Conservation (phyloP, 352 stramenopile genomes). For the Phytophthora boehmeriae region DNA sequence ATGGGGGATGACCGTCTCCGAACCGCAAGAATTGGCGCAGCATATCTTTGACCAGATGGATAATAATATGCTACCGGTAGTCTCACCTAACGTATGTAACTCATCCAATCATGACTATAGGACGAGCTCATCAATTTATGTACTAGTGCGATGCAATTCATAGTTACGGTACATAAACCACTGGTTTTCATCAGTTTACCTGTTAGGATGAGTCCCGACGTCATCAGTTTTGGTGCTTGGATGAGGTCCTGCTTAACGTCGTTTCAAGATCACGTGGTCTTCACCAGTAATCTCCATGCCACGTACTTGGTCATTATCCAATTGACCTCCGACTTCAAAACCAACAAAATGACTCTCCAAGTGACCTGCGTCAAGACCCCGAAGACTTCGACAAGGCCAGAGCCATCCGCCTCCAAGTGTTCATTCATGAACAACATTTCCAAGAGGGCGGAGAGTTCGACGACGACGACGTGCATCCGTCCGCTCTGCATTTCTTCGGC, state of each 20-base stretch:
- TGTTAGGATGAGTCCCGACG: too few relatives aligned
- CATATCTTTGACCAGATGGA: too few relatives aligned
- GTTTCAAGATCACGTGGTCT: not conserved
- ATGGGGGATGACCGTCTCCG: not conserved
- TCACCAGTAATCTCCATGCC: slow-evolving; percentile 4
- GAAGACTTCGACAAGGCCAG: slow-evolving; percentile 47
- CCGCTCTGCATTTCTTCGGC: slow-evolving; percentile 55
- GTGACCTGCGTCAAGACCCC: slow-evolving; percentile 47
- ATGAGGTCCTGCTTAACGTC: not conserved
- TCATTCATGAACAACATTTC: slow-evolving; percentile 56
- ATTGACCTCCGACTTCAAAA: slow-evolving; percentile 9
- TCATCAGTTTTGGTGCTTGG: not conserved
- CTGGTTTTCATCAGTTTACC: too few relatives aligned
- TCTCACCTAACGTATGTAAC: too few relatives aligned
- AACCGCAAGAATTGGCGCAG: not conserved
- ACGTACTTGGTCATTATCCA: slow-evolving; percentile 19
- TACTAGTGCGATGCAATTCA: too few relatives aligned
- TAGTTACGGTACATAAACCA: too few relatives aligned
- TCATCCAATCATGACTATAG: too few relatives aligned
- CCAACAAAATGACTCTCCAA: slow-evolving; percentile 30
- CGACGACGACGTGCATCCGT: slow-evolving; percentile 40
- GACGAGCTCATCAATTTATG: too few relatives aligned
- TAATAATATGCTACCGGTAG: too few relatives aligned
- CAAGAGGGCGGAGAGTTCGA: slow-evolving; percentile 42
- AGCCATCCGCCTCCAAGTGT: slow-evolving; percentile 48